These are phyloP conservation scores for Xerocomus amazonicus DNA, from an alignment of 1,284 basidiomycete species.

Conservation along the genomic window DNA sequence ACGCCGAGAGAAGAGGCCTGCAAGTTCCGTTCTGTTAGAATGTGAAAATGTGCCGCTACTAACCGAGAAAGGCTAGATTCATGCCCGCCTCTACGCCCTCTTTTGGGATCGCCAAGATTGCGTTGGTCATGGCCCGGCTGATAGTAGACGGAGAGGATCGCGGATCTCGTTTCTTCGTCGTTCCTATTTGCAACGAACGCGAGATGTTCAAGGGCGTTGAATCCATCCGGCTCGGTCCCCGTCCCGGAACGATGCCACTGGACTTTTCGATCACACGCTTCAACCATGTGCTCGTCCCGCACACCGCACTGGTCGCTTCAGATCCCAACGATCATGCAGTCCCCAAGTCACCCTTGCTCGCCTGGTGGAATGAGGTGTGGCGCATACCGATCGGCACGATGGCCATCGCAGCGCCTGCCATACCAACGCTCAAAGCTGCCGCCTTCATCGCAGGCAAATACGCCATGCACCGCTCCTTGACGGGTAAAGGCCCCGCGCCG, in stretches of 20 bases:
- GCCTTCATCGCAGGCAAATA: constrained; percentile 50
- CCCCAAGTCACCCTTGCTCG: constrained; percentile 39
- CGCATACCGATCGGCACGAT: constrained; percentile 48
- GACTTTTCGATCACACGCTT: constrained; percentile 27
- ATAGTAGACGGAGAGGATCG: constrained; percentile 47
- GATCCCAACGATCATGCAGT: constrained; percentile 37
- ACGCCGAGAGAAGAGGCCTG: constrained; percentile 54
- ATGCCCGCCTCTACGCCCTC: constrained; percentile 57
- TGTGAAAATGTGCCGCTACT: background rate
- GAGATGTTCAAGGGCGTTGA: constrained; percentile 45
- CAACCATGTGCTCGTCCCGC: constrained; percentile 19
- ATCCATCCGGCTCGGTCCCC: constrained; percentile 20
- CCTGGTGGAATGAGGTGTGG: constrained; percentile 53
- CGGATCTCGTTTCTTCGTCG: constrained; percentile 51
- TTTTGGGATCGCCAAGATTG: constrained; percentile 50
- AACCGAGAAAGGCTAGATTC: constrained; percentile 36
- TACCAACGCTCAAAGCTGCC: constrained; percentile 45
- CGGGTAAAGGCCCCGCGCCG: constrained; percentile 38
- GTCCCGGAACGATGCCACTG: constrained; percentile 21
- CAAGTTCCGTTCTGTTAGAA: constrained; percentile 37
- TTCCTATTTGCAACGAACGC: constrained; percentile 27
- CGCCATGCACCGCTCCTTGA: constrained; percentile 46
- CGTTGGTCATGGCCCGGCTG: constrained; percentile 51
- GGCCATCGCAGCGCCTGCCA: constrained; percentile 45
- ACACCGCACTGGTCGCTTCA: constrained; percentile 40